Evolutionary conservation across 805 yeast species (phyloP).

Genomic region (Ogataea allantospora): DNA sequence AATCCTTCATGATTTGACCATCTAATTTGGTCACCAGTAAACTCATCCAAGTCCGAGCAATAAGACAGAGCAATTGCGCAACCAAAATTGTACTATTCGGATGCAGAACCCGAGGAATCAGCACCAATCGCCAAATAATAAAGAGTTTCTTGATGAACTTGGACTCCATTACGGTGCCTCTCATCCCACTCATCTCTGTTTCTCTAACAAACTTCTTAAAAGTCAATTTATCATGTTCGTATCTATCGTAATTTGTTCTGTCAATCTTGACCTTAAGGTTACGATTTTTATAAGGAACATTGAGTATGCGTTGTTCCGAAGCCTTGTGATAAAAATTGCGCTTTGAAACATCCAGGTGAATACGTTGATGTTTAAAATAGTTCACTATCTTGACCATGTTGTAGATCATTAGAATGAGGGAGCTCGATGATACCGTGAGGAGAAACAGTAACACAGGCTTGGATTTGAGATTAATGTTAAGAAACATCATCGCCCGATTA

Average conservation of each 20-base stretch:
- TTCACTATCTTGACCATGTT: slow-evolving; percentile 26
- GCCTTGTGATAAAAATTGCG: slow-evolving; percentile 7
- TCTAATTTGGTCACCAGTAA: slow-evolving; percentile 83
- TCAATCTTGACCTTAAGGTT: slow-evolving; percentile 44
- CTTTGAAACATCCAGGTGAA: slow-evolving; percentile 2
- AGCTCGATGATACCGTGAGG: slow-evolving; percentile 27
- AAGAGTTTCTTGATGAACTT: slow-evolving; percentile 68
- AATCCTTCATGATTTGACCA: slow-evolving; percentile 87
- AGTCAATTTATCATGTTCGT: slow-evolving; percentile 54
- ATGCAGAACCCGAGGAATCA: slow-evolving; percentile 72
- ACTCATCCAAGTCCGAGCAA: slow-evolving; percentile 84
- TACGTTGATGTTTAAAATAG: slow-evolving; percentile 13
- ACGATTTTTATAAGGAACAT: slow-evolving; percentile 46
- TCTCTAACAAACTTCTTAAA: slow-evolving; percentile 46
- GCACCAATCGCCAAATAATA: slow-evolving; percentile 69
- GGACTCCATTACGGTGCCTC: slow-evolving; percentile 38
- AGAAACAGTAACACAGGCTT: slow-evolving; percentile 35
- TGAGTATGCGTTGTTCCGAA: slow-evolving; percentile 37
- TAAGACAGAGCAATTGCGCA: slow-evolving; percentile 70
- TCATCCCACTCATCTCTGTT: slow-evolving; percentile 15
- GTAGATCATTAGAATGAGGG: slow-evolving; percentile 23
- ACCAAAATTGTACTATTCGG: slow-evolving; percentile 63
- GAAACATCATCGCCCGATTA: slow-evolving; percentile 17
- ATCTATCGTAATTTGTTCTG: slow-evolving; percentile 45
- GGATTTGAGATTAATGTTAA: slow-evolving; percentile 30